A percentile compares a stretch with the other conserved stretches of the same genome.
Evolutionary conservation across 2,329 filamentous ascomycete species (phyloP).

Genomic region (Phialophora macrospora): DNA sequence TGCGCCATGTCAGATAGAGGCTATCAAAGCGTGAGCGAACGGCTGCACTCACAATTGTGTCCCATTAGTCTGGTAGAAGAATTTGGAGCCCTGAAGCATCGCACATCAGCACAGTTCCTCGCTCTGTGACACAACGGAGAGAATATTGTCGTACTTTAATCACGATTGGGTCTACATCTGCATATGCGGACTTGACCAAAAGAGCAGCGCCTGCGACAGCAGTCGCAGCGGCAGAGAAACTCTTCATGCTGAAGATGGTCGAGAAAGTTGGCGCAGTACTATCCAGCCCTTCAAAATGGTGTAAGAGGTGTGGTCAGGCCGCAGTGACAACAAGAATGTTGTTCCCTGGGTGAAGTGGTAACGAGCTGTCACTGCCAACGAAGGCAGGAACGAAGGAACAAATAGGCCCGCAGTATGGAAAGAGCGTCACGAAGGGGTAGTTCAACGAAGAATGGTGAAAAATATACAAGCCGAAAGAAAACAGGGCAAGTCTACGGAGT

Average conservation of each 20-base stretch:
- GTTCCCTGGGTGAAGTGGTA: slow-evolving; percentile 18
- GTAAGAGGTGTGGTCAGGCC: slow-evolving; percentile 18
- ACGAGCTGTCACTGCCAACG: slow-evolving; percentile 29
- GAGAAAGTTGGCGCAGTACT: slow-evolving; percentile 11
- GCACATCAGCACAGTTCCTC: slow-evolving; percentile 20
- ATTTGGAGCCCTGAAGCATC: slow-evolving; percentile 70
- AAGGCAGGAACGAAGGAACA: slow-evolving; percentile 35
- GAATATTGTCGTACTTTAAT: slow-evolving; percentile 62
- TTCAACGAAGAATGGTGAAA: slow-evolving; percentile 16
- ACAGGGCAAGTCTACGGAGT: not conserved
- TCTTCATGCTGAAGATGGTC: slow-evolving; percentile 38
- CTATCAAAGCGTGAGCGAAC: not conserved
- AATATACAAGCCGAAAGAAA: slow-evolving; percentile 11
- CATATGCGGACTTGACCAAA: slow-evolving; percentile 35
- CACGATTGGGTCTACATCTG: slow-evolving; percentile 60
- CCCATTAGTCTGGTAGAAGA: slow-evolving; percentile 85
- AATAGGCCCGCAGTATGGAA: slow-evolving; percentile 18
- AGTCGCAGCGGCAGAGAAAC: slow-evolving; percentile 32
- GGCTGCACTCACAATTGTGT: slow-evolving; percentile 66
- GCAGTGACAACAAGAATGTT: slow-evolving; percentile 20
- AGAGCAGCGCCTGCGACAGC: slow-evolving; percentile 38
- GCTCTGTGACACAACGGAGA: too few relatives aligned
- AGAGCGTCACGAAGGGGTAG: slow-evolving; percentile 34
- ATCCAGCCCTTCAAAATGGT: slow-evolving; percentile 15
- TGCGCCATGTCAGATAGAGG: slow-evolving; percentile 41